phyloP scores from a whole-genome alignment of 169 alveolate species.

The Cryptosporidium ryanae region DNA sequence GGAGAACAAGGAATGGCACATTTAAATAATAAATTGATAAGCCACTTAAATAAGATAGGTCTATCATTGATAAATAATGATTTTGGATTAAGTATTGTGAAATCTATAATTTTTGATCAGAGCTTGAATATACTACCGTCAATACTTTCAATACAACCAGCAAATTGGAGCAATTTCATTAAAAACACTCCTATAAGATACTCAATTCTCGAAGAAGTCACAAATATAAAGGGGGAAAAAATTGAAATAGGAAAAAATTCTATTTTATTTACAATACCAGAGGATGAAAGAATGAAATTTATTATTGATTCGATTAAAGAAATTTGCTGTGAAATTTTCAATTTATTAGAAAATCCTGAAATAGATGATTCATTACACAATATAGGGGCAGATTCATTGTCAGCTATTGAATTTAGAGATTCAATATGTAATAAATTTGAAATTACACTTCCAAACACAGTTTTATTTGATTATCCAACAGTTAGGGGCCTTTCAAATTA shows the following conservation, averaged over 20 bases:
- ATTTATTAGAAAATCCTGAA: conserved; percentile 1
- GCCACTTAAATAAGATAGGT: conserved; percentile 18
- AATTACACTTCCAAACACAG: conserved; percentile 34
- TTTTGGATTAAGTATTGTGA: conserved; percentile 20
- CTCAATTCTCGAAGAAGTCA: background rate
- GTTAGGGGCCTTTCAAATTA: conserved; percentile 22
- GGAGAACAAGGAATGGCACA: conserved; percentile 75
- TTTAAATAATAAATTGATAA: conserved; percentile 16
- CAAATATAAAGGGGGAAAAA: background rate
- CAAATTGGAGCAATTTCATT: conserved; percentile 48
- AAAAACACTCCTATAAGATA: conserved; percentile 14
- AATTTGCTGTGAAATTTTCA: conserved; percentile 8
- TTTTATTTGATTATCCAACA: conserved; percentile 59
- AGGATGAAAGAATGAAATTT: conserved; percentile 34
- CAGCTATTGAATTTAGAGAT: conserved; percentile 61
- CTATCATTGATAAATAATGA: conserved; percentile 25
- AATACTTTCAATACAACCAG: conserved; percentile 40
- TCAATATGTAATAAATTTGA: conserved; percentile 32
- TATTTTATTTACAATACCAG: conserved; percentile 23
- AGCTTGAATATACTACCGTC: conserved; percentile 7
- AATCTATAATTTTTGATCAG: conserved; percentile 11
- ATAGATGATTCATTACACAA: conserved; percentile 30
- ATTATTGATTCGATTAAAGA: conserved; percentile 17
- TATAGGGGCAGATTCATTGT: conserved; percentile 40
- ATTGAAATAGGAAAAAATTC: conserved; percentile 3